Evolutionary conservation across 2,329 filamentous ascomycete genomes (phyloP), one percentile per base, ranked within the genome.

Genomic region (Tolypocladium inflatum): DNA sequence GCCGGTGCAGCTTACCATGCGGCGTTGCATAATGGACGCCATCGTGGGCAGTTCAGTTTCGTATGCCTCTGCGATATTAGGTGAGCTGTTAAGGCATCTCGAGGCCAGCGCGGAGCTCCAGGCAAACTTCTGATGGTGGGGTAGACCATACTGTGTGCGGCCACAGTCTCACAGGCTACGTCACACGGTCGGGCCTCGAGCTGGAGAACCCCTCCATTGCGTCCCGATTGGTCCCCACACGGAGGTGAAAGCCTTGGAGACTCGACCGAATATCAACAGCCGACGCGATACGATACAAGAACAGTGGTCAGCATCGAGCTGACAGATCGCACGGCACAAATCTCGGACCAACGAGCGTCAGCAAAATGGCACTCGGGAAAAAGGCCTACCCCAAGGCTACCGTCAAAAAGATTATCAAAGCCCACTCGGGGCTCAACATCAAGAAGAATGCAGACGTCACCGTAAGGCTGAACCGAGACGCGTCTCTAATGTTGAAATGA

Each of bases 351-450:
- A 23, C 55, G 23, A 55, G 19, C 13, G 7, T 21, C 17, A 6
- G 30, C 56, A 61, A 58, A 43, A 74, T 74, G 71, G 71, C 69
- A 4, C 65, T 72, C 15, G 79, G 84, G 26, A 86, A 87, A 68
- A 93, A 91, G 65, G 78, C 90, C 17, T 96, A 96, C 67, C 91
- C 91, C 13, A 86, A 91, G 62, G 86, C 84, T 21, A 94, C 90
- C 0, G 80, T 96, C 65, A 94, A 91, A 73, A 92, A 91, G 73
- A 93, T 95, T 60, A 80, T 95, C 67, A 96, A 96, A 74, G 91
- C 90, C 21, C 91, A 96, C 72, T 88, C 90, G 10, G 88, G 89
- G 62, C 85, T 87, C 69, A 88, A 82, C 63, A 73, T 96, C 62
- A 90, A 87, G 77, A 94, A 91, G 73, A 92, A 94, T 72, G 88